phyloP scores from a whole-genome alignment of 1,139 yeast species.

The Kurtzmaniella quercitrusa region DNA sequence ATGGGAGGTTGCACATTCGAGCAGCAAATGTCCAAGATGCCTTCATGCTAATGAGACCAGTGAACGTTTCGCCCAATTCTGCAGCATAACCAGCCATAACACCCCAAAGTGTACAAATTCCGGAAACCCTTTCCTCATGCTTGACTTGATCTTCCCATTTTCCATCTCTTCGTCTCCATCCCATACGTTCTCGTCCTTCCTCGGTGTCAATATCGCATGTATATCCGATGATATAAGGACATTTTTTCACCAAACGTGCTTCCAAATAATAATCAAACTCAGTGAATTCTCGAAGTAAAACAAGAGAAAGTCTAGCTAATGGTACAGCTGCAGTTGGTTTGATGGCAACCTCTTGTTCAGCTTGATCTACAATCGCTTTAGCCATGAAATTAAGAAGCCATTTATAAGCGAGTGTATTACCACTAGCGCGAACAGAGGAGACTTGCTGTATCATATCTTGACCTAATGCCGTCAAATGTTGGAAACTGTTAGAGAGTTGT shows the following conservation, averaged over 20 bases:
- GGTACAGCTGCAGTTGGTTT: constrained; percentile 79
- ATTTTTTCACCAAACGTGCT: constrained; percentile 85
- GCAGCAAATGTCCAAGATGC: constrained; percentile 79
- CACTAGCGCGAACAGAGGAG: constrained; percentile 33
- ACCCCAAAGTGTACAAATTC: constrained; percentile 78
- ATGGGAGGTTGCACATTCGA: constrained; percentile 58
- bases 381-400: constrained; percentile 83
- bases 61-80: not conserved
- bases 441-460: constrained; percentile 50
- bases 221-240: constrained; percentile 85
- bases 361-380: constrained; percentile 83
- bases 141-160: constrained; percentile 77
- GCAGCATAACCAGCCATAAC: constrained; percentile 53
- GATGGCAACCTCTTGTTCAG: constrained; percentile 87
- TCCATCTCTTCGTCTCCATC: constrained; percentile 67
- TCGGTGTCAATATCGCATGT: constrained; percentile 73
- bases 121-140: constrained; percentile 83
- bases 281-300: constrained; percentile 53
- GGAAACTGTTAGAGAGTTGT: constrained; percentile 70
- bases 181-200: constrained; percentile 81
- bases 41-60: constrained; percentile 9
- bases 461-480: constrained; percentile 54
- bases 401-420: constrained; percentile 48
- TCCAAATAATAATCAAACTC: constrained; percentile 63
- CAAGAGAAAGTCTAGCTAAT: constrained; percentile 61